Evolutionary conservation across 2,329 filamentous ascomycete species (phyloP).

Genomic region (Bipolaris bicolor): DNA sequence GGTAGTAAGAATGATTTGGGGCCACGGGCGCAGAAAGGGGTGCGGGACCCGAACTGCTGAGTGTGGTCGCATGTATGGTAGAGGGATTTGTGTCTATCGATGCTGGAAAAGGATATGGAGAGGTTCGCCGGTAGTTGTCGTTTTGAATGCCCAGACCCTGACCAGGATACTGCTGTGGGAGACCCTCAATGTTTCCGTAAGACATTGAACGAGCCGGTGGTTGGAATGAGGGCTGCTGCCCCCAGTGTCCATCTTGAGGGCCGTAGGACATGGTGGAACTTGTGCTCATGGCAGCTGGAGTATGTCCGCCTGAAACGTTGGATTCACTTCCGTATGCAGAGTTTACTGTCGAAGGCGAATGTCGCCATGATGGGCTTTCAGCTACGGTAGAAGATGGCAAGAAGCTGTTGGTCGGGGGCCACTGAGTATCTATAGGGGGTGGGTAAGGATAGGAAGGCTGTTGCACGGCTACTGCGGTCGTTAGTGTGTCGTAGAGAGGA

Average conservation of each 20-base stretch:
- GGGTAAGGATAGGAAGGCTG: constrained; percentile 43
- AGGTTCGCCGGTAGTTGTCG: constrained; percentile 42
- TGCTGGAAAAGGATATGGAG: constrained; percentile 43
- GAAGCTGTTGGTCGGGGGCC: constrained; percentile 40
- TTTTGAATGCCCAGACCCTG: constrained; percentile 41
- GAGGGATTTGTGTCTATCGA: constrained; percentile 43
- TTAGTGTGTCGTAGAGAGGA: constrained; percentile 21
- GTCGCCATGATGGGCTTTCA: constrained; percentile 47
- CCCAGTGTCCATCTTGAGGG: constrained; percentile 42
- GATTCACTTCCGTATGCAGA: constrained; percentile 47
- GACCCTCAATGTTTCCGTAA: constrained; percentile 48
- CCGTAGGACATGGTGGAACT: constrained; percentile 47
- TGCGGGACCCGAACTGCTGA: constrained; percentile 34
- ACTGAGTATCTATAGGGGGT: constrained; percentile 46
- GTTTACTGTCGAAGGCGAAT: constrained; percentile 43
- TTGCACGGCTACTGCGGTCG: constrained; percentile 37
- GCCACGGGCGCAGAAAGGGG: constrained; percentile 46
- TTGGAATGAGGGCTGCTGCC: constrained; percentile 35
- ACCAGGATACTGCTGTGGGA: constrained; percentile 41
- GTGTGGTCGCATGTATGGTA: constrained; percentile 32
- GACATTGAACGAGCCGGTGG: constrained; percentile 49
- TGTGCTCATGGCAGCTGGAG: constrained; percentile 44
- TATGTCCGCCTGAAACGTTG: constrained; percentile 43
- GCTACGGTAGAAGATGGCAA: constrained; percentile 45
- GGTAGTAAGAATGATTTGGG: constrained; percentile 40